Percentiles rank a stretch among this genome's conserved stretches.
phyloP scores from a whole-genome alignment of 805 yeast species.

The Zygosaccharomyces bisporus region DNA sequence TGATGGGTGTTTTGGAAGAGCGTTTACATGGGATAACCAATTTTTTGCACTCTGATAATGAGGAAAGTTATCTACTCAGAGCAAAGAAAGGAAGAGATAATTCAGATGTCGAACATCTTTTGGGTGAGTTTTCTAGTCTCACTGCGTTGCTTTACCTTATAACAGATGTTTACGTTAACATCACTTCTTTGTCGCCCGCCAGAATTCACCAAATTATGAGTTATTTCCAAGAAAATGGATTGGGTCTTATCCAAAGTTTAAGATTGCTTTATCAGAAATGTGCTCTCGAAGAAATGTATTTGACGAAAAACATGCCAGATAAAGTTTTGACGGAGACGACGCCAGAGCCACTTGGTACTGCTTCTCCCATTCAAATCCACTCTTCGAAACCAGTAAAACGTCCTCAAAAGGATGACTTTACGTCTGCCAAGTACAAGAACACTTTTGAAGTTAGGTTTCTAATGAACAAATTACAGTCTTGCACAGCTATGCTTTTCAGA shows the following conservation, averaged over 20 bases:
- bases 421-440: slow-evolving; percentile 60
- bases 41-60: slow-evolving; percentile 25
- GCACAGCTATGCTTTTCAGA: slow-evolving; percentile 41
- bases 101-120: slow-evolving; percentile 14
- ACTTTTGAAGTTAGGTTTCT: slow-evolving; percentile 53
- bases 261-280: slow-evolving; percentile 48
- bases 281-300: slow-evolving; percentile 53
- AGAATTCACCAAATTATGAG: slow-evolving; percentile 36
- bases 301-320: slow-evolving; percentile 48
- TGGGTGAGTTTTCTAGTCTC: slow-evolving; percentile 31
- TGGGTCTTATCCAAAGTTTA: slow-evolving; percentile 40
- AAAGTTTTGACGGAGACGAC: slow-evolving; percentile 42
- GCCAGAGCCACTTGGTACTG: slow-evolving; percentile 36
- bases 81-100: slow-evolving; percentile 17
- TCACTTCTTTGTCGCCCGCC: slow-evolving; percentile 47
- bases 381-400: slow-evolving; percentile 41
- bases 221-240: slow-evolving; percentile 37
- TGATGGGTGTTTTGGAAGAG: slow-evolving; percentile 36
- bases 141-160: slow-evolving; percentile 48
- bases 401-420: slow-evolving; percentile 39
- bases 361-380: slow-evolving; percentile 43
- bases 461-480: slow-evolving; percentile 46
- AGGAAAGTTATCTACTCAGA: slow-evolving; percentile 28
- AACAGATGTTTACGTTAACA: slow-evolving; percentile 54
- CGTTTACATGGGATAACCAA: slow-evolving; percentile 32